Base-by-base conservation (phyloP, 1,284 basidiomycete genomes). In the Cerioporus squamosus region DNA sequence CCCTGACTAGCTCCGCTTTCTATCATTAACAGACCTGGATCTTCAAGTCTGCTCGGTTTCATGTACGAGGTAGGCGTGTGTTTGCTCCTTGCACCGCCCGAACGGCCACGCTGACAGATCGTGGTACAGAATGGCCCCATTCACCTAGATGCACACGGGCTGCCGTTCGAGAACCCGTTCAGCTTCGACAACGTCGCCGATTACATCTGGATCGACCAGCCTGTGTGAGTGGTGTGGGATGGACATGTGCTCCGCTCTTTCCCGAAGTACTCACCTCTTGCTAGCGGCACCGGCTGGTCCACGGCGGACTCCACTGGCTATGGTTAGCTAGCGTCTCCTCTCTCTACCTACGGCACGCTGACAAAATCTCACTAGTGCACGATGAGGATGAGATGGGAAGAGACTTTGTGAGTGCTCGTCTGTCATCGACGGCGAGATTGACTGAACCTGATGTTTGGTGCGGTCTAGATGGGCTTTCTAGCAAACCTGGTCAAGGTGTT, bases 121-220 rank as follows among this genome's bases (percentile, higher is more conserved):
- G 26, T 42, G 49, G 39, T 3, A 24, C 51, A 90, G 86, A 90
- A 90, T 64, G 88, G 88, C 6, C 89, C 88, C 2, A 81, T 90
- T 48, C 78, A 78, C 5, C 75, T 90, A 44, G 74, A 79, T 12
- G 68, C 68, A 46, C 72, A 87, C 62, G 83, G 82, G 58, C 78
- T 76, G 12, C 69, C 82, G 3, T 75, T 73, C 29, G 67, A 76
- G 14, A 88, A 90, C 61, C 69, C 77, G 8, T 78, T 81, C 68
- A 80, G 82, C 64, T 90, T 87, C 84, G 72, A 82, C 62, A 79
- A 74, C 40, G 68, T 88, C 20, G 82, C 85, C 2, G 89, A 91
- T 72, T 84, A 81, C 61, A 77, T 91, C 51, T 91, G 86, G 86
- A 75, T 91, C 45, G 90, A 90, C 67, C 87, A 90, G 60, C 90